phyloP scores from a whole-genome alignment of 352 stramenopile species.

The Elongisporangium undulatum region DNA sequence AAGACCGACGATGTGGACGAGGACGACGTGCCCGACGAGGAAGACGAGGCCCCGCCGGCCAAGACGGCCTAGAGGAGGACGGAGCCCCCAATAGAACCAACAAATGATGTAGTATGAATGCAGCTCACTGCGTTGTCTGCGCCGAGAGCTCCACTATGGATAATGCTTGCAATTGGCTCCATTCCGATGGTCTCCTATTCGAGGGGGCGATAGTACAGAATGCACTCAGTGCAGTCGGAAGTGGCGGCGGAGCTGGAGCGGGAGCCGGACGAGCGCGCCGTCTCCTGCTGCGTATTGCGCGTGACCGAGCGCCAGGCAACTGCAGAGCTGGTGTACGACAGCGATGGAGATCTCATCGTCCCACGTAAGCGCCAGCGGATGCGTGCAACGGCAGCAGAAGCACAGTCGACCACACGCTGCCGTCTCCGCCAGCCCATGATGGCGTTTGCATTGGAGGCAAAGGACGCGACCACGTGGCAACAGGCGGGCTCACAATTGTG shows the following conservation, averaged over 20 bases:
- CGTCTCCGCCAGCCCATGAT: too few species aligned
- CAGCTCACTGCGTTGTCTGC: background rate
- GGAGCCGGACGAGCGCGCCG: background rate
- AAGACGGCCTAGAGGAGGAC: background rate
- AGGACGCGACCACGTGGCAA: background rate
- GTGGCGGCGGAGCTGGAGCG: background rate
- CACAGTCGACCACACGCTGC: too few species aligned
- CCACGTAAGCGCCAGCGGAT: background rate
- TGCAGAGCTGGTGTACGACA: background rate
- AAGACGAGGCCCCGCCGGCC: conserved; percentile 27
- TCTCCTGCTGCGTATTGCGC: background rate
- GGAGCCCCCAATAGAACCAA: background rate
- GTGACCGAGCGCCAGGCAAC: background rate
- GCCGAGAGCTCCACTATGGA: too few species aligned
- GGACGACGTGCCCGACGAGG: conserved; percentile 77
- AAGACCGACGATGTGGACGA: conserved; percentile 94
- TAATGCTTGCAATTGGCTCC: too few species aligned
- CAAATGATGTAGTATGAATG: background rate
- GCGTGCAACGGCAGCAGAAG: background rate
- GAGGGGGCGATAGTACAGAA: background rate
- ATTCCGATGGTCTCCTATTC: background rate
- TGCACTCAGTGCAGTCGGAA: background rate
- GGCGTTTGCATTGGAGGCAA: background rate
- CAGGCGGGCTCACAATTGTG: background rate
- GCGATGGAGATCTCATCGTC: background rate